These are phyloP conservation scores for Psidium friedrichsthalianum DNA, from an alignment of 345 rosid species.

Conservation along the genomic window DNA sequence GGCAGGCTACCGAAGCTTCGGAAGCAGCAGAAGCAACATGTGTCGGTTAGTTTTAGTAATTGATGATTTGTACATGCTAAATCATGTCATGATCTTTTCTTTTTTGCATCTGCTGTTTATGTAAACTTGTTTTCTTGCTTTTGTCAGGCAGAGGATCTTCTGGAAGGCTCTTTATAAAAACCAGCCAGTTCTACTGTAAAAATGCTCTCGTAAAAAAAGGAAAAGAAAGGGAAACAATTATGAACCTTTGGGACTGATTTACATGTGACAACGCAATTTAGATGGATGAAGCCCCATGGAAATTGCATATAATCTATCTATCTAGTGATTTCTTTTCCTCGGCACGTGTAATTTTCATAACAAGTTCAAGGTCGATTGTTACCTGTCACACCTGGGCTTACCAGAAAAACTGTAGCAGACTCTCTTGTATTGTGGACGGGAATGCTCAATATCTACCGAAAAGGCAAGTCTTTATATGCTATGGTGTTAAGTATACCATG, in stretches of 20 bases:
- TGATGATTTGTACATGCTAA: slow-evolving; percentile 53
- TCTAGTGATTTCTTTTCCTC: background rate
- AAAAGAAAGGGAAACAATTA: too few species aligned
- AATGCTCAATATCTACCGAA: background rate
- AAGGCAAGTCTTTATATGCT: background rate
- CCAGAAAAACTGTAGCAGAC: background rate
- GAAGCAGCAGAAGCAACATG: too few species aligned
- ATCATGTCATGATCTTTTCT: slow-evolving; percentile 41
- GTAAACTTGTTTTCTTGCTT: background rate
- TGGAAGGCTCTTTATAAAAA: too few species aligned
- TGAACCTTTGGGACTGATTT: background rate
- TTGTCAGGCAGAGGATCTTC: background rate
- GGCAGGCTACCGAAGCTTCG: too few species aligned
- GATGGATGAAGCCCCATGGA: background rate
- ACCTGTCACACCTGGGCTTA: too few species aligned
- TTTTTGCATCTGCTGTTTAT: background rate
- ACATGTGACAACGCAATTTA: background rate
- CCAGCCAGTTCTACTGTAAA: too few species aligned
- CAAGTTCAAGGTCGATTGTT: background rate
- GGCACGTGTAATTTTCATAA: background rate
- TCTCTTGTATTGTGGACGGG: background rate
- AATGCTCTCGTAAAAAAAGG: too few species aligned
- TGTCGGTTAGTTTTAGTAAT: background rate
- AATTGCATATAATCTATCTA: background rate
- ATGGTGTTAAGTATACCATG: background rate